A percentile compares a stretch with the other conserved stretches of the same genome.
phyloP scores from a whole-genome alignment of 306 rosid genomes.

The Heteromeles arbutifolia region DNA sequence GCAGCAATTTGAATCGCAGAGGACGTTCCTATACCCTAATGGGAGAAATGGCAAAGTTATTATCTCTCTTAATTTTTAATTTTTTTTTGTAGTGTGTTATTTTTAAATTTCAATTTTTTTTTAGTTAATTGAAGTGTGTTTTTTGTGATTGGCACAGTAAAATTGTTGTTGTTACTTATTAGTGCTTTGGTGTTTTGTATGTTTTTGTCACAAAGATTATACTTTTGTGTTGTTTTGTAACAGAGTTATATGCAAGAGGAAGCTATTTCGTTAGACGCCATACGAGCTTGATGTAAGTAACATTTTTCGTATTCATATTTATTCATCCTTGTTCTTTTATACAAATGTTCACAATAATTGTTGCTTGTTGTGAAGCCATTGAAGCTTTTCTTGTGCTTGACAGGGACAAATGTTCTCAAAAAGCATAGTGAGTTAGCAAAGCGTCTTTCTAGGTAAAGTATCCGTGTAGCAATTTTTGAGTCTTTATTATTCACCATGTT shows the following conservation, averaged over 20 bases:
- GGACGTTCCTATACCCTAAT: conserved; percentile 32
- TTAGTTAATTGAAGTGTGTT: background rate
- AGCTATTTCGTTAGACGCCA: conserved; percentile 67
- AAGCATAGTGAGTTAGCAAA: conserved; percentile 74
- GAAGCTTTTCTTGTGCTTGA: conserved; percentile 22
- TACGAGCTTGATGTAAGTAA: conserved; percentile 63
- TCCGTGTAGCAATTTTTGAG: background rate
- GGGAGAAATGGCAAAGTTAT: conserved; percentile 53
- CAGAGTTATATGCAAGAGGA: conserved; percentile 73
- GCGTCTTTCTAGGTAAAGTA: conserved; percentile 72
- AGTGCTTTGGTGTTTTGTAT: background rate
- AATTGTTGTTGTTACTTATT: background rate
- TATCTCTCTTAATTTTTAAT: background rate
- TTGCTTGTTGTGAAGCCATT: conserved; percentile 6
- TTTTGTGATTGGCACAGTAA: background rate
- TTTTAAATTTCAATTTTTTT: background rate
- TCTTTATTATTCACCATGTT: background rate
- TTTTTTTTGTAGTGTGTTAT: background rate
- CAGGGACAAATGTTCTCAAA: conserved; percentile 73
- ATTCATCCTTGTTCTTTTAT: background rate
- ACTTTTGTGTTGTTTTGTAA: conserved; percentile 8
- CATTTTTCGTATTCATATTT: conserved; percentile 10
- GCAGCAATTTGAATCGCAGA: conserved; percentile 48
- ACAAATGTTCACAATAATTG: background rate
- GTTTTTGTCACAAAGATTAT: background rate